Base-by-base conservation (phyloP, 106 monocot species). In the Dendrobium officinale region DNA sequence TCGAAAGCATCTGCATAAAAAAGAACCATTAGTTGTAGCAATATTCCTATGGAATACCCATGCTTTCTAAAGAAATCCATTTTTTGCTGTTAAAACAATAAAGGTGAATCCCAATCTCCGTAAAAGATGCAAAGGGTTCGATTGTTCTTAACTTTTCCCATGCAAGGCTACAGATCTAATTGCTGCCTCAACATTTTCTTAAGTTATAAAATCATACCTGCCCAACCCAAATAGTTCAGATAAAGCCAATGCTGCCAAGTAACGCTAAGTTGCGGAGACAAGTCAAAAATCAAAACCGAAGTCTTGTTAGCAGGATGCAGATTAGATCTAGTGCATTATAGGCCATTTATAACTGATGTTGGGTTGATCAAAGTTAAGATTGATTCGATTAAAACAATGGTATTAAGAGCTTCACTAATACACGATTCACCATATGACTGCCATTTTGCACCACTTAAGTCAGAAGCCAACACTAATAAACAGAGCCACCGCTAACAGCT, bases 1-100 rank as follows among this genome's bases (percentile, higher is more conserved):
- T 58, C 98, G 92, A 84, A 98, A 98, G 82, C 98, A 98, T 87
- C 98, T 98, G 58, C 45, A 73, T 55, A 16, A 26, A 79, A 78
- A 75, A 17, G 56, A 72, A 70, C 9, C 19, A 42, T 41, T 80
- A 75, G 24, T 16, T 45, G 48, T 49, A 6, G n/a, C 10, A 73
- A 73, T 73, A 31, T 73, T 24, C 73, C 16, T 4, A 73, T n/a
- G 3, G 47, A 4, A 33, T 77, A 24, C 49, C 22, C 27, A 18
- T 11, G 10, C 4, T 33, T 42, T 13, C 42, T 13, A 42, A 19
- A 6, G 27, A 15, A 8, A 7, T 47, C 18, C 42, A 47, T n/a
- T 6, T 51, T 64, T 64, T 64, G 13, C 70, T 70, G 27, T 70
- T 70, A 70, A 31, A 70, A 15, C 13, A 70, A 70, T 29, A 2